Percentiles rank a stretch among this genome's conserved stretches.
phyloP scores from a whole-genome alignment of 2,329 filamentous ascomycete species.

The Hawksworthiomyces lignivorus region DNA sequence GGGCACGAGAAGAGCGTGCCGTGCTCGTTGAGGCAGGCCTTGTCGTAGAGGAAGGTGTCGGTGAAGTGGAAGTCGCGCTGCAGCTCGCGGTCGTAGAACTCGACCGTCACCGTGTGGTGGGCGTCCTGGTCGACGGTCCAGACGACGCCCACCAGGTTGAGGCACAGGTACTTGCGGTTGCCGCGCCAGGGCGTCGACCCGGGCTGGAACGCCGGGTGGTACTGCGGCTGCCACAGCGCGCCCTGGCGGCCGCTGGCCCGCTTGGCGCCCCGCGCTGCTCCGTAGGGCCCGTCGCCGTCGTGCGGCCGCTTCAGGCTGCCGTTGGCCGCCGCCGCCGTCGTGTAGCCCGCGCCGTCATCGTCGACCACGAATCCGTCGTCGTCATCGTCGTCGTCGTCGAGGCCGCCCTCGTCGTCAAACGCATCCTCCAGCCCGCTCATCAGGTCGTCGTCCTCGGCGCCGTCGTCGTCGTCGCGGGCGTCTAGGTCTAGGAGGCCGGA shows the following conservation, averaged over 20 bases:
- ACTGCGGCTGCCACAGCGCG: constrained; percentile 46
- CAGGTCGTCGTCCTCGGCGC: constrained; percentile 7
- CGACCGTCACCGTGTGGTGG: constrained; percentile 87
- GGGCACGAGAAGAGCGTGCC: constrained; percentile 81
- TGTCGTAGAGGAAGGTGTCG: constrained; percentile 92
- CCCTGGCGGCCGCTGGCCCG: constrained; percentile 20
- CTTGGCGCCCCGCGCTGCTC: constrained; percentile 36
- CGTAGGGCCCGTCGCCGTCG: constrained; percentile 40
- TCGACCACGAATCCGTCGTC: constrained; percentile 84
- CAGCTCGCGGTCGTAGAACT: constrained; percentile 92
- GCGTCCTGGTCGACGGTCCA: constrained; percentile 97
- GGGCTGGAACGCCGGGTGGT: constrained; percentile 83
- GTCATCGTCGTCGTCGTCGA: constrained; percentile 39
- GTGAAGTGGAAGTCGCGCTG: constrained; percentile 96
- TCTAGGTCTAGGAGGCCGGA: constrained; percentile 8
- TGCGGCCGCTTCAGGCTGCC: constrained; percentile 38
- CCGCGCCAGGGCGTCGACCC: constrained; percentile 95
- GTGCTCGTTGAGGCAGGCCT: constrained; percentile 81
- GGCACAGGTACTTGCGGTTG: constrained; percentile 83
- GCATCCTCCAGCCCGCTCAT: constrained; percentile 34
- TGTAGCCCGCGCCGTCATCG: constrained; percentile 90
- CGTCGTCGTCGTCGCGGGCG: constrained; percentile 1
- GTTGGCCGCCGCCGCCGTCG: constrained; percentile 33
- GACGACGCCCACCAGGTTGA: constrained; percentile 89
- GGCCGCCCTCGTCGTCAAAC: constrained; percentile 73